A percentile compares a stretch with the other conserved stretches of the same genome.
Conservation (phyloP, 176 grass and related monocot species). For the Saccharum spontaneum region DNA sequence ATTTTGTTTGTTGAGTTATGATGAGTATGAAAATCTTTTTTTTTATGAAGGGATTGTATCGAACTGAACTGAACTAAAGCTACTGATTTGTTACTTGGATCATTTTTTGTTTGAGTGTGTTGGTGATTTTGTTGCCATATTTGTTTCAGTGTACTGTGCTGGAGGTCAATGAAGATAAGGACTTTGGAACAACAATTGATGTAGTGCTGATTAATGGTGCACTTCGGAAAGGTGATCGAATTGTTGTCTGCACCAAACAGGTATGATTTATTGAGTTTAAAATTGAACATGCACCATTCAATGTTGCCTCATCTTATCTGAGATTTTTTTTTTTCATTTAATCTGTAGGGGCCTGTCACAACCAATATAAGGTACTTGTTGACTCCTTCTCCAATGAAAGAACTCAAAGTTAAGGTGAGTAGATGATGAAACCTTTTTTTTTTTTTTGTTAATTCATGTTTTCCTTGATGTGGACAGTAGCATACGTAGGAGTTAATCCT, state of each 20-base stretch:
- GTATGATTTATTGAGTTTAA: constrained; percentile 27
- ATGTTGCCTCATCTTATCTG: not conserved
- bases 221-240: constrained; percentile 71
- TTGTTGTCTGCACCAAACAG: constrained; percentile 76
- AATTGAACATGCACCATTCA: not conserved
- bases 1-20: not conserved
- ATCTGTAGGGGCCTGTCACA: constrained; percentile 57
- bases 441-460: not conserved
- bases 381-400: constrained; percentile 76
- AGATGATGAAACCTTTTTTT: not conserved
- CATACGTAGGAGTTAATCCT: not conserved
- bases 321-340: not conserved
- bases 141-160: constrained; percentile 64
- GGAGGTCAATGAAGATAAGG: constrained; percentile 70
- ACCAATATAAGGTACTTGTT: constrained; percentile 71
- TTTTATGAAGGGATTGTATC: not conserved
- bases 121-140: not conserved
- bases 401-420: constrained; percentile 71
- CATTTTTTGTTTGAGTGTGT: not conserved
- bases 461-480: not conserved
- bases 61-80: no score
- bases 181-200: constrained; percentile 62
- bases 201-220: constrained; percentile 68
- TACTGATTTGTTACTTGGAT: not conserved
- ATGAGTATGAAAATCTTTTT: not conserved